These are phyloP conservation scores for Fraxinus xanthoxyloides DNA, from an alignment of 305 asterid species.

Conservation along the genomic window DNA sequence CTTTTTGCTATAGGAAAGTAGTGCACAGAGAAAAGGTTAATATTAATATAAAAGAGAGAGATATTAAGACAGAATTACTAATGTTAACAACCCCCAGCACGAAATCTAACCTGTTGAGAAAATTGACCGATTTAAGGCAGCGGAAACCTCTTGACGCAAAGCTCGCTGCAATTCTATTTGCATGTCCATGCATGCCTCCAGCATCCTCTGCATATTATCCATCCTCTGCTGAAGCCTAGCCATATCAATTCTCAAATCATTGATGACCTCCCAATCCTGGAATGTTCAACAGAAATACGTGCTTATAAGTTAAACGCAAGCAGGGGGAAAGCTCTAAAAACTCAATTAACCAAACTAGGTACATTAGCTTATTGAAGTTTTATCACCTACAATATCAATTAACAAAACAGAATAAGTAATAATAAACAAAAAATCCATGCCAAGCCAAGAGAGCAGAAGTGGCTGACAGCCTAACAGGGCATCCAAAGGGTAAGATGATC, in stretches of 20 bases:
- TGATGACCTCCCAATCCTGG: constrained; percentile 79
- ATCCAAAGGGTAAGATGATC: background rate
- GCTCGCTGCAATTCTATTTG: constrained; percentile 80
- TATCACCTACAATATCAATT: background rate
- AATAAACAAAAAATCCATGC: background rate
- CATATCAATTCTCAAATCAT: constrained; percentile 72
- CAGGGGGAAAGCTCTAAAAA: background rate
- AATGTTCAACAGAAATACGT: constrained; percentile 11
- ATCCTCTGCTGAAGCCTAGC: constrained; percentile 77
- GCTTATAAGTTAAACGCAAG: background rate
- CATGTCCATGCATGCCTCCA: constrained; percentile 91
- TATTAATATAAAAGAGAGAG: background rate
- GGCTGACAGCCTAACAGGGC: background rate
- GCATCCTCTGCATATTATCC: constrained; percentile 77
- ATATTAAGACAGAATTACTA: background rate
- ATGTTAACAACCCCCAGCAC: background rate
- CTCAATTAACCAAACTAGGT: background rate
- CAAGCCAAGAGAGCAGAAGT: background rate
- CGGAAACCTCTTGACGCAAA: constrained; percentile 76
- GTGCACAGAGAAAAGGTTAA: background rate
- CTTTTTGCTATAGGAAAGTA: background rate
- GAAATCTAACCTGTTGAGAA: constrained; percentile 45
- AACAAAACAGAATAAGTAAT: background rate
- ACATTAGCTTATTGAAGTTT: background rate
- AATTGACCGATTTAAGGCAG: constrained; percentile 63